phyloP scores from a whole-genome alignment of 805 yeast genomes.

The Metschnikowia baotianmanensis region DNA sequence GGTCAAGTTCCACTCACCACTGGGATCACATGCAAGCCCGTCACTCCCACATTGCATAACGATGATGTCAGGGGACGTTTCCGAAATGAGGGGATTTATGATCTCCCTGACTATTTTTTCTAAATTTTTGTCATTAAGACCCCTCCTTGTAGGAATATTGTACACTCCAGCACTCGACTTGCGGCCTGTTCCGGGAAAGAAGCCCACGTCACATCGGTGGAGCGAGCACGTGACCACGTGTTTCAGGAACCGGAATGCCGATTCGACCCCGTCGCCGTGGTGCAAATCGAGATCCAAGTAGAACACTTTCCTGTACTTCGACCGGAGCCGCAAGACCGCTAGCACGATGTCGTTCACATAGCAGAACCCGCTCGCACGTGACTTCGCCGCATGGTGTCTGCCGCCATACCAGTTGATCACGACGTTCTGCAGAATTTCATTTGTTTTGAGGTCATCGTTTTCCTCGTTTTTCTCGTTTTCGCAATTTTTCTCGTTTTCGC shows the following conservation, averaged over 20 bases:
- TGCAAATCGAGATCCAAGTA: slow-evolving; percentile 75
- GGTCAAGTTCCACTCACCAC: slow-evolving; percentile 67
- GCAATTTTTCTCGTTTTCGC: slow-evolving; percentile 4
- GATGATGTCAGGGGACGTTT: slow-evolving; percentile 48
- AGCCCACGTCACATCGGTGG: slow-evolving; percentile 64
- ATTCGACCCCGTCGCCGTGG: slow-evolving; percentile 79
- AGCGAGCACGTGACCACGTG: slow-evolving; percentile 61
- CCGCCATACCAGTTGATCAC: slow-evolving; percentile 77
- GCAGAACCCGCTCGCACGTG: slow-evolving; percentile 66
- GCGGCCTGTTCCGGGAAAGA: slow-evolving; percentile 71
- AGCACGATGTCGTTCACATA: slow-evolving; percentile 68
- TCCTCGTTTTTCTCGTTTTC: background rate
- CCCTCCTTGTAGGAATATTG: slow-evolving; percentile 58
- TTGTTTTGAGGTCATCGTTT: too few species aligned
- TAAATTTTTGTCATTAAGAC: slow-evolving; percentile 49
- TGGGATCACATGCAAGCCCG: slow-evolving; percentile 65
- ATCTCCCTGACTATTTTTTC: slow-evolving; percentile 36
- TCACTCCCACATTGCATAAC: slow-evolving; percentile 74
- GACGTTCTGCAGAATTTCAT: slow-evolving; percentile 28
- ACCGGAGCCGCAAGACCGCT: slow-evolving; percentile 51
- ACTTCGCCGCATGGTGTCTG: slow-evolving; percentile 61
- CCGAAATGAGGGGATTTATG: slow-evolving; percentile 39
- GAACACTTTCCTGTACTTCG: slow-evolving; percentile 44
- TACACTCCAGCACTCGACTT: slow-evolving; percentile 35
- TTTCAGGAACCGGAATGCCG: slow-evolving; percentile 55